These are phyloP conservation scores for Dipteronia dyeriana DNA, from an alignment of 345 rosid genomes.

Conservation along the genomic window DNA sequence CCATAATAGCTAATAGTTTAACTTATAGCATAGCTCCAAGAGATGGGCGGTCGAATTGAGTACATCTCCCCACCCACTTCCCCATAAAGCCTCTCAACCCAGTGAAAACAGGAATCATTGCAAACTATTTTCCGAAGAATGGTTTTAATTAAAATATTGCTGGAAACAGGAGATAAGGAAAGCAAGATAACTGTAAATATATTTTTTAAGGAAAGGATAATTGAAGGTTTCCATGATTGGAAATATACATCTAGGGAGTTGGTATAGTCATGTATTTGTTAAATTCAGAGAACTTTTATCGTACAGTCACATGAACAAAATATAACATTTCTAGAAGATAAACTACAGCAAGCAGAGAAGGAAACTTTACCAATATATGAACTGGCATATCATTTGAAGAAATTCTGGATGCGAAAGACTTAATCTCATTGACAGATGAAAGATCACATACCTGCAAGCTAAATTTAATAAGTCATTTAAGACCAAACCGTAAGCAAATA, in stretches of 20 bases:
- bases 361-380: slow-evolving; percentile 69
- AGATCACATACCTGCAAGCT: slow-evolving; percentile 83
- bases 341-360: not conserved
- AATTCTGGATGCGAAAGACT: slow-evolving; percentile 77
- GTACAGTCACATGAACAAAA: not conserved
- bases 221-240: not conserved
- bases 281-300: not conserved
- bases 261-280: not conserved
- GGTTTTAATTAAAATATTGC: not conserved
- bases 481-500: slow-evolving; percentile 1
- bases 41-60: not conserved
- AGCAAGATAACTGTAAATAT: not conserved
- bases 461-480: slow-evolving; percentile 19
- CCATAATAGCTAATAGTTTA: not conserved
- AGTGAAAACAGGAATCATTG: not conserved
- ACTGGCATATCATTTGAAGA: slow-evolving; percentile 71
- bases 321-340: not conserved
- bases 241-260: not conserved
- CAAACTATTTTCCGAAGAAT: not conserved
- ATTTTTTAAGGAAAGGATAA: not conserved
- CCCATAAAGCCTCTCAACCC: not conserved
- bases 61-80: not conserved
- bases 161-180: not conserved
- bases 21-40: not conserved
- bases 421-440: slow-evolving; percentile 70